Evolutionary conservation across 1,284 basidiomycete genomes (phyloP), one percentile per base, ranked within the genome.

Genomic region (Abortiporus biennis): DNA sequence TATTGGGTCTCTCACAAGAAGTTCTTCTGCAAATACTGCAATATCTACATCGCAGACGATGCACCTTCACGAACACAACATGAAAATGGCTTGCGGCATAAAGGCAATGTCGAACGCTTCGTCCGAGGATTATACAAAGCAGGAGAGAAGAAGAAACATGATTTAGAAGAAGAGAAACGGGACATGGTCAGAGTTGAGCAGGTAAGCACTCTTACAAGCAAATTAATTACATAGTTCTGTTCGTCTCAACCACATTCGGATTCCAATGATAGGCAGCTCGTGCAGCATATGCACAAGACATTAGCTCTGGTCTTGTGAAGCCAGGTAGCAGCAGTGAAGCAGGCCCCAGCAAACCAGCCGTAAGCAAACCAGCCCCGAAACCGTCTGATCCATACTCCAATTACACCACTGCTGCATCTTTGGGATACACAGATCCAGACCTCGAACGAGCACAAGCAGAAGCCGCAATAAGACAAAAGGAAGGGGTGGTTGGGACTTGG

Each of bases 21-120:
- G 49, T 90, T 87, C 62, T 82, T 74, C 54, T 90, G 87, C 76
- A 86, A 87, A 56, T 92, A 92, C 66, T 92, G 90, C 65, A 86
- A 90, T 36, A 89, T 86, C 45, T 92, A 85, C 66, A 94, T 97
- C 49, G 78, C 90, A 44, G 93, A 96, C 64, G 92, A 96, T 71
- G 89, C 79, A 9, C 93, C 93, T 4, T 98, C 95, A 2, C 78
- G 89, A 40, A 73, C 79, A 48, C 92, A 94, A 47, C 96, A 99
- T 62, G 96, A 99, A 65, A 87, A 78, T 49, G 96, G 96, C 34
- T 66, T 95, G 38, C 80, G 91, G 36, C 96, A 99, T 69, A 90
- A 96, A 61, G 92, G 92, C 37, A 96, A 91, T 62, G 82, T 90
- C 48, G 93, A 97, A 58, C 76, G 93, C 6, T 95, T 87, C 63